Conservation (phyloP, 306 rosid species). For the Sindora glabra region DNA sequence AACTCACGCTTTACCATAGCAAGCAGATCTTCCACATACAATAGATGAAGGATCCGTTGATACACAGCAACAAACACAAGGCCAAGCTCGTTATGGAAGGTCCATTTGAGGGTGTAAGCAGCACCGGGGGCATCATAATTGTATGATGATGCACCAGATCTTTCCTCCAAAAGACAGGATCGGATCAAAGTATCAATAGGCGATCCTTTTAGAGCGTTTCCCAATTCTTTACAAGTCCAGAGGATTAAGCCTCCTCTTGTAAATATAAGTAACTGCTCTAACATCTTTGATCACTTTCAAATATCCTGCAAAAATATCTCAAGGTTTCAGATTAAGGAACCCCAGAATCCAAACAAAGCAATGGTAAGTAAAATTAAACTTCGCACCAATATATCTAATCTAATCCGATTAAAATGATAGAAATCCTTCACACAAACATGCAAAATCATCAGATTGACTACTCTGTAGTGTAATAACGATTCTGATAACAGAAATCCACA, state of each 20-base stretch:
- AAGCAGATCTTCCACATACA: constrained; percentile 81
- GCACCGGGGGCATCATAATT: constrained; percentile 81
- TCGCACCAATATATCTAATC: no score
- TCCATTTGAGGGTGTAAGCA: constrained; percentile 89
- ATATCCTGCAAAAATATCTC: constrained; percentile 29
- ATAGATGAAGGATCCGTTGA: constrained; percentile 70
- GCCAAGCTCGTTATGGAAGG: constrained; percentile 84
- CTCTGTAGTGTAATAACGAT: no score
- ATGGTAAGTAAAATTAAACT: neutral
- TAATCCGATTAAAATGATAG: no score
- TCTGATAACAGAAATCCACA: no score
- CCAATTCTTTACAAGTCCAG: constrained; percentile 82
- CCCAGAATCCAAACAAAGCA: neutral
- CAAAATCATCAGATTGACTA: neutral
- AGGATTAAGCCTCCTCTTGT: constrained; percentile 92
- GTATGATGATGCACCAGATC: constrained; percentile 76
- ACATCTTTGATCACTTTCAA: constrained; percentile 35
- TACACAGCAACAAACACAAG: constrained; percentile 88
- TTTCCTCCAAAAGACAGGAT: constrained; percentile 89
- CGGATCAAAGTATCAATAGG: constrained; percentile 89
- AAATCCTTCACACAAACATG: neutral
- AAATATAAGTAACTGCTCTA: constrained; percentile 85
- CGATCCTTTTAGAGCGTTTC: constrained; percentile 80
- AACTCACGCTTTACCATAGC: constrained; percentile 71
- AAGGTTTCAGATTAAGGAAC: neutral